Base-by-base conservation (phyloP, 1,284 basidiomycete species). In the Dichomitus squalens region DNA sequence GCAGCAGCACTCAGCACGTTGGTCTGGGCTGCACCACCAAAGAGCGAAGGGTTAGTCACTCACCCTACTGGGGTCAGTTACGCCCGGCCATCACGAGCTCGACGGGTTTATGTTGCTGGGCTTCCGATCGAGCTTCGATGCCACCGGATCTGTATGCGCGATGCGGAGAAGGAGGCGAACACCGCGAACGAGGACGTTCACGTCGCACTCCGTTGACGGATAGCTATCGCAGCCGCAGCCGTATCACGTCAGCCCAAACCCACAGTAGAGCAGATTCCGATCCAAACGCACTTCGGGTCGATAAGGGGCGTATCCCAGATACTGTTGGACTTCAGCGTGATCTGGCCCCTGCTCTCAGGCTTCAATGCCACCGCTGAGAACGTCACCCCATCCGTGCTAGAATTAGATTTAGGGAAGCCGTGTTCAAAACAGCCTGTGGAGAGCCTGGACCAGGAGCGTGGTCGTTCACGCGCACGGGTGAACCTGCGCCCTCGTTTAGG, bases 301-400 rank as follows among this genome's bases (percentile, higher is more conserved):
- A 81, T 78, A 7, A 72, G 35, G 0, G 79, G 77, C 5, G 72
- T 61, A 39, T 78, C 77, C 48, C 67, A 74, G 0, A 72, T 68
- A 46, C 71, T 72, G 3, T 61, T 61, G 4, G 71, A 72, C 40
- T 65, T 64, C 31, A 81, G 64, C 4, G 66, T 71, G 34, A 82
- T 68, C 0, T 64, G 67, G 0, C 80, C 80, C 7, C 61, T 55
- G 46, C 70, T 73, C 11, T 60, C 51, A 2, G 73, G 71, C 25
- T 67, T 64, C 21, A 74, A 41, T 0, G 64, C 51, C 0, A 73
- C 59, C 0, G 67, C 39, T 34, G 72, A 70, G 5, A 72, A 39
- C 0, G 72, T 70, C 9, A 70, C 49, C 2, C 72, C 70, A 18
- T 63, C 57, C 2, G 63, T 60, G 1, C 66, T 66, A 1, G 62